Conservation (phyloP, 441 rosid species). For the Flueggea neowawraea region DNA sequence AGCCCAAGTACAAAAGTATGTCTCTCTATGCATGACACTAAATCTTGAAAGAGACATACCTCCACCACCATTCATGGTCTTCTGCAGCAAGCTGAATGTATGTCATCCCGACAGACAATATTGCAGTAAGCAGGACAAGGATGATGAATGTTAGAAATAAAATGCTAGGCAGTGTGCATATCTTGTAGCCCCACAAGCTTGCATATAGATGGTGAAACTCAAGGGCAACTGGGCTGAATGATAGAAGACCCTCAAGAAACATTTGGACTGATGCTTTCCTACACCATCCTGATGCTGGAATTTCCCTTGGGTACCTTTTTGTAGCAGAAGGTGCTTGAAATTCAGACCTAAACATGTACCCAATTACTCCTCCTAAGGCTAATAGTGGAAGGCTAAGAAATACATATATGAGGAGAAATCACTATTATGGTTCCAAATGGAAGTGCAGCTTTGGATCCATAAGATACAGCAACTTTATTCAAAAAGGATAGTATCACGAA, state of each 20-base stretch:
- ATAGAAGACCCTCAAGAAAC: constrained; percentile 67
- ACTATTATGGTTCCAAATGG: constrained; percentile 73
- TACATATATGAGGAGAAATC: constrained; percentile 46
- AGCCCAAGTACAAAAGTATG: no score
- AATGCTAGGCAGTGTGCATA: constrained; percentile 53
- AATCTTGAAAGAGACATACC: constrained; percentile 37
- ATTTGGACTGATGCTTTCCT: constrained; percentile 56
- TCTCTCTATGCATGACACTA: no score
- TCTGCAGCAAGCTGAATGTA: constrained; percentile 75
- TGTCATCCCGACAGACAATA: constrained; percentile 64
- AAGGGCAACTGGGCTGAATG: constrained; percentile 60
- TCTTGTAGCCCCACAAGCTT: constrained; percentile 84
- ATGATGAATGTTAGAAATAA: constrained; percentile 53
- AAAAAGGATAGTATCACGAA: constrained; percentile 44
- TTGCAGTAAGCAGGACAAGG: constrained; percentile 51
- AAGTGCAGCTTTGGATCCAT: constrained; percentile 75
- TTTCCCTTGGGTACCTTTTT: constrained; percentile 60
- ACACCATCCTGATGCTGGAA: constrained; percentile 62
- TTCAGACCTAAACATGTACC: constrained; percentile 53
- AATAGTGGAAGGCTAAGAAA: constrained; percentile 57
- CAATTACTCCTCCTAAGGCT: constrained; percentile 67
- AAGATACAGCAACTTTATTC: constrained; percentile 59
- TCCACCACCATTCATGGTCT: constrained; percentile 98
- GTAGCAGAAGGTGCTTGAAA: constrained; percentile 58
- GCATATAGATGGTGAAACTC: constrained; percentile 64